A percentile compares a stretch with the other conserved stretches of the same genome.
These are phyloP conservation scores for Helianthus tuberosus DNA, from an alignment of 129 eudicot genomes.

Conservation along the genomic window DNA sequence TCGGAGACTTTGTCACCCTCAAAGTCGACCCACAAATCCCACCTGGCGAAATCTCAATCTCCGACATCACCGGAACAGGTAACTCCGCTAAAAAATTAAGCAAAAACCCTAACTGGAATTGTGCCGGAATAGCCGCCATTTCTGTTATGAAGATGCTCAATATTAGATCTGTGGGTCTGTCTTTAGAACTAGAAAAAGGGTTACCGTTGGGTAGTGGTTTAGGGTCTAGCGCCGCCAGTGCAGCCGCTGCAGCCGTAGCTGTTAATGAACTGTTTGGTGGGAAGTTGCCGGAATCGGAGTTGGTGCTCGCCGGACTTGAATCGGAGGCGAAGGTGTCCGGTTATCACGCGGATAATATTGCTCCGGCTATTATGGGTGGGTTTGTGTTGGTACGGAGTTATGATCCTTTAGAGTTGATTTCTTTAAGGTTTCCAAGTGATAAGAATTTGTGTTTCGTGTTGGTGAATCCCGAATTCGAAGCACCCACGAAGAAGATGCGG, in stretches of 20 bases:
- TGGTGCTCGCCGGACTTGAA: slow-evolving; percentile 72
- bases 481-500: slow-evolving; percentile 93
- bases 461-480: slow-evolving; percentile 76
- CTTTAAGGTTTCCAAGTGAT: slow-evolving; percentile 52
- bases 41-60: slow-evolving; percentile 65
- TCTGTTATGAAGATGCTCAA: slow-evolving; percentile 70
- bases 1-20: slow-evolving; percentile 68
- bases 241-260: slow-evolving; percentile 91
- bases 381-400: slow-evolving; percentile 72
- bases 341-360: slow-evolving; percentile 86
- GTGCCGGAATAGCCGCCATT: slow-evolving; percentile 92
- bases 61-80: slow-evolving; percentile 54
- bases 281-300: slow-evolving; percentile 37
- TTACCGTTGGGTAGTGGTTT: slow-evolving; percentile 85
- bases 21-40: slow-evolving; percentile 54
- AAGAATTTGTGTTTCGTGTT: slow-evolving; percentile 69
- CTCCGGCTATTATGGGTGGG: slow-evolving; percentile 85
- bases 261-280: slow-evolving; percentile 78
- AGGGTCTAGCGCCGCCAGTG: slow-evolving; percentile 95
- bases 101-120: slow-evolving; percentile 65
- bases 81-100: slow-evolving; percentile 44
- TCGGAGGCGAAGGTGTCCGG: slow-evolving; percentile 83
- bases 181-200: slow-evolving; percentile 65
- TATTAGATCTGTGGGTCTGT: slow-evolving; percentile 65
- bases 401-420: slow-evolving; percentile 72